Evolutionary conservation across 1,284 basidiomycete genomes (phyloP), one percentile per base, ranked within the genome.

Genomic region (Phenoliferia sp.): DNA sequence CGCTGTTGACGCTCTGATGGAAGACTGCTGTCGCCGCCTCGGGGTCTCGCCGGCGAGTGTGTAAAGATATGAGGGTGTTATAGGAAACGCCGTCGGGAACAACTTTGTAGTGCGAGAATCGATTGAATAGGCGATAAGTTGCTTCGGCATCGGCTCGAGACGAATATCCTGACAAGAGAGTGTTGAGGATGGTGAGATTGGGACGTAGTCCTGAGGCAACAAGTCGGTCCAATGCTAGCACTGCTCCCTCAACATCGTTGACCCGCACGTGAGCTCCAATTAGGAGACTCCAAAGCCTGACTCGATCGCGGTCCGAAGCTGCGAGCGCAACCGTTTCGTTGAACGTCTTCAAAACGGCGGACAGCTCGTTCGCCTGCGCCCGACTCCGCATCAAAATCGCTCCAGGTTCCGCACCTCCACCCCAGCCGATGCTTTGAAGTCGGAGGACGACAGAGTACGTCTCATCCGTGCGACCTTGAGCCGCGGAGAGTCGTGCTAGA

Each of bases 11-110:
- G 70, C 90, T 89, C 52, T 83, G 84, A 74, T 85, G 81, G 79
- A 89, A 90, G 44, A 92, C 79, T 5, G 82, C 80, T 70, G 89
- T 86, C 0, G 90, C 91, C 19, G 85, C 85, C 4, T 84, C 78
- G 0, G 86, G 81, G 76, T 97, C 90, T 63, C 83, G 82, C 34
- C 85, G 83, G 60, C 83, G 81, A 2, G 88, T 86, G 56, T 93
- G 86, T 62, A 88, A 81, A 19, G 85, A 80, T 72, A 96, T 85
- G 63, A 94, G 81, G 12, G 83, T 84, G 31, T 87, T 89, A 78
- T 90, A 95, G 12, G 86, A 83, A 61, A 83, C 80, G 6, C 74
- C 75, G 63, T 85, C 83, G 0, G 88, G 88, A 36, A 74, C 61
- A 22, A 87, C 69, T 4, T 84, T 84, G 22, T 80, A 81, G 22